Evolutionary conservation across 2,329 filamentous ascomycete species (phyloP), one percentile per base, ranked within the genome.

Genomic region (Fusarium napiforme): DNA sequence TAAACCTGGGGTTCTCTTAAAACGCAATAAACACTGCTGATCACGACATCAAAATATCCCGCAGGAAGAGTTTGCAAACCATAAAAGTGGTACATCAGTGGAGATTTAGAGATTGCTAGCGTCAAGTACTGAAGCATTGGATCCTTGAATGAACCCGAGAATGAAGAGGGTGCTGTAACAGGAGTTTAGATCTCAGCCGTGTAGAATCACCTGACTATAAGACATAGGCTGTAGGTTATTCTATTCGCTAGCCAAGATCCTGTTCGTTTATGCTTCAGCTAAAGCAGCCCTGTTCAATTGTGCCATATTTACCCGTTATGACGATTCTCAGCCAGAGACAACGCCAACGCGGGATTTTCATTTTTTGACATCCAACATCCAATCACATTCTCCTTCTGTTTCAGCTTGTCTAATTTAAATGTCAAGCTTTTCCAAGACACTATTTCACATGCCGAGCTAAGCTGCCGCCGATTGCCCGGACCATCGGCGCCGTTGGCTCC

Each of bases 41-140:
- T 78, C 73, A 74, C 76, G 76, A 78, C 76, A 78, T 78, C 56
- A 67, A 57, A 67, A 49, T 50, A 57, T 49, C 47, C 19, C 45
- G 39, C 52, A 34, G 42, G 23, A 70, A 72, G 67, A 60, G 63
- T 66, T 64, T 64, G 69, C 59, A 67, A 67, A 71, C 34, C 36
- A 60, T 74, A 64, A 65, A 69, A 77, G 75, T 76, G 75, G 70
- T 55, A 16, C 52, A 47, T 39, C 46, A 75, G 69, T 62, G 73
- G 67, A 68, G 52, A 60, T 64, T 30, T 49, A 11, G 32, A 58
- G 19, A 50, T 58, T 49, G 32, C 47, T 70, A 60, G 67, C 52
- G 45, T 56, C 21, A 26, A 71, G 56, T 39, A 32, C 43, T 45
- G 49, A 53, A 55, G 43, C 63, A 70, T 30, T 30, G 30, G 30